A percentile compares a stretch with the other conserved stretches of the same genome.
Conservation (phyloP, 257 asterid genomes). For the Nicotiana undulata region DNA sequence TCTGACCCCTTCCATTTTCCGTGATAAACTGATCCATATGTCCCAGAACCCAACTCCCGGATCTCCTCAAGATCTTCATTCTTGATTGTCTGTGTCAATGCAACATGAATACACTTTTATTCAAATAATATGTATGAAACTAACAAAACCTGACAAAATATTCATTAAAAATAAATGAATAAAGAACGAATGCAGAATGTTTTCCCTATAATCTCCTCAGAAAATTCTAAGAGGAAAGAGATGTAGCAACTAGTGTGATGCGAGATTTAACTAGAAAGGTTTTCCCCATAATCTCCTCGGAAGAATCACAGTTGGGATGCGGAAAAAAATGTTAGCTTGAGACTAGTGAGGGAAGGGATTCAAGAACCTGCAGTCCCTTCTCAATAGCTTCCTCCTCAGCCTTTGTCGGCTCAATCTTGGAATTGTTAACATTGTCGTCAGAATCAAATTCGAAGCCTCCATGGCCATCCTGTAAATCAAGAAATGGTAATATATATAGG, state of each 20-base stretch:
- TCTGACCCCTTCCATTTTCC: slow-evolving; percentile 99
- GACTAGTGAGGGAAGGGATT: neutral
- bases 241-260: neutral
- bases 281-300: neutral
- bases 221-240: neutral
- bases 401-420: slow-evolving; percentile 82
- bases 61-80: slow-evolving; percentile 97
- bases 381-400: slow-evolving; percentile 94
- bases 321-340: neutral
- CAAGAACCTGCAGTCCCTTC: slow-evolving; percentile 82
- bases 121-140: neutral
- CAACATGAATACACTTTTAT: neutral
- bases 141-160: neutral
- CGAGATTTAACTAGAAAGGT: neutral
- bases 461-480: slow-evolving; percentile 46
- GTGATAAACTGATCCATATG: slow-evolving; percentile 89
- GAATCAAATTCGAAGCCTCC: slow-evolving; percentile 62
- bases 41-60: slow-evolving; percentile 91
- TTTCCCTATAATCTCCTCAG: neutral
- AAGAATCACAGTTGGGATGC: neutral
- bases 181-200: neutral
- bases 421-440: slow-evolving; percentile 51
- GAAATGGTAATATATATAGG: neutral
- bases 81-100: slow-evolving; percentile 54
- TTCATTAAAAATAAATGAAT: neutral